Evolutionary conservation across 2,329 filamentous ascomycete species (phyloP).

Genomic region (Pyricularia pennisetigena): DNA sequence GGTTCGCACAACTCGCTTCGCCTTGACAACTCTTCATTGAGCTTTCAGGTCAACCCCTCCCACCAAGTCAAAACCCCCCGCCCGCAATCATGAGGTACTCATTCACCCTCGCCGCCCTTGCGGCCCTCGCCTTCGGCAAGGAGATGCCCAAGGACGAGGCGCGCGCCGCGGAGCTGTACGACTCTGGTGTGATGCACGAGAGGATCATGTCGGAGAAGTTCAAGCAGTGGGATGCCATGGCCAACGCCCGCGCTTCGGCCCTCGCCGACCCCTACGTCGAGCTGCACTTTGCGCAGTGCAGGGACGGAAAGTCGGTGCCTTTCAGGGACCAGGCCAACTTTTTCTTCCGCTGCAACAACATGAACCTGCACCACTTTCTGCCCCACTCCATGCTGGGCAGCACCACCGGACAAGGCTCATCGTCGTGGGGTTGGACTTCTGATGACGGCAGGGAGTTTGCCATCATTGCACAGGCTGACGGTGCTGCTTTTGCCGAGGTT

Average conservation of each 20-base stretch:
- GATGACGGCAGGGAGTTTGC: conserved; percentile 41
- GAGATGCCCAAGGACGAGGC: conserved; percentile 5
- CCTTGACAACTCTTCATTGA: background rate
- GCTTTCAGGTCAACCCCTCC: background rate
- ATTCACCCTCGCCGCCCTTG: background rate
- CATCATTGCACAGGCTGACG: conserved; percentile 43
- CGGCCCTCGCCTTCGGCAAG: conserved; percentile 1
- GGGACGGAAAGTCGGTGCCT: background rate
- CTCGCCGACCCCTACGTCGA: background rate
- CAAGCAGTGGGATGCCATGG: background rate
- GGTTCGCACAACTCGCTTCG: background rate
- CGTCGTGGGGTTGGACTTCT: conserved; percentile 35
- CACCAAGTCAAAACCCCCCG: background rate
- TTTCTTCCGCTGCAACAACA: conserved; percentile 2
- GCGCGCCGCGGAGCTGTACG: conserved; percentile 3
- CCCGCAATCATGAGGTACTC: background rate
- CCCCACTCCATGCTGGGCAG: conserved; percentile 4
- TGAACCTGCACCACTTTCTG: conserved; percentile 6
- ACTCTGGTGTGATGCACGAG: conserved; percentile 1
- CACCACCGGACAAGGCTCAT: background rate
- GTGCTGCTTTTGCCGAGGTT: conserved; percentile 40
- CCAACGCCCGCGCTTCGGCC: background rate
- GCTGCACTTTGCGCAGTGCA: background rate
- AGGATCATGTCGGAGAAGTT: background rate
- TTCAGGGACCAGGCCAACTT: background rate